phyloP scores from a whole-genome alignment of 2,329 filamentous ascomycete species.

The Verticillium klebahnii region DNA sequence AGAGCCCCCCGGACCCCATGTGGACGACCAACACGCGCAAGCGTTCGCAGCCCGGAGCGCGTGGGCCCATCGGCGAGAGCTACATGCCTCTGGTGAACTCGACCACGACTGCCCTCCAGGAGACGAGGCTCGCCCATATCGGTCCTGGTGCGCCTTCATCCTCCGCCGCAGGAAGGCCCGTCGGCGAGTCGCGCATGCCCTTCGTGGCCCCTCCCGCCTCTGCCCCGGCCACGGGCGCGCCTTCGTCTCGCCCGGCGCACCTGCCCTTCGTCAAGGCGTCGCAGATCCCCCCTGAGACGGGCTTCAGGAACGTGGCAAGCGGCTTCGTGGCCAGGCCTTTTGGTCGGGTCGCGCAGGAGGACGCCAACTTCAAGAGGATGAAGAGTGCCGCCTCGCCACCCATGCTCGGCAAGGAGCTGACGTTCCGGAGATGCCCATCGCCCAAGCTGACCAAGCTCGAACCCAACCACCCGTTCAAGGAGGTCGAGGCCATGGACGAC shows the following conservation, averaged over 20 bases:
- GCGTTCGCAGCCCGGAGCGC: neutral
- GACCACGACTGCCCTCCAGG: conserved; percentile 1
- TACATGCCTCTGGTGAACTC: conserved; percentile 11
- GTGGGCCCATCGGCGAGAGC: conserved; percentile 11
- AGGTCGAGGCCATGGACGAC: conserved; percentile 39
- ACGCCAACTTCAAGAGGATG: conserved; percentile 37
- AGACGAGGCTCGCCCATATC: conserved; percentile 4
- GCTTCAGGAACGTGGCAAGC: conserved; percentile 28
- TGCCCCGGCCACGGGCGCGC: neutral
- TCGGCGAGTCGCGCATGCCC: conserved; percentile 8
- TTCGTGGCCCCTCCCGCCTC: neutral
- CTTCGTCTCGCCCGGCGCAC: neutral
- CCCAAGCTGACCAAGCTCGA: conserved; percentile 83
- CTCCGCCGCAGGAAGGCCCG: conserved; percentile 2
- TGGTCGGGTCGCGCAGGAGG: conserved; percentile 29
- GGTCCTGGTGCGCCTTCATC: neutral
- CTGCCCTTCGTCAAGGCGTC: conserved; percentile 10
- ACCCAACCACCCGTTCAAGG: conserved; percentile 61
- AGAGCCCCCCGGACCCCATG: conserved; percentile 32
- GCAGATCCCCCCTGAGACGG: conserved; percentile 34
- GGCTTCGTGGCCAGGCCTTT: conserved; percentile 40
- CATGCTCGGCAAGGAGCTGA: conserved; percentile 80
- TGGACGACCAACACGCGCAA: conserved; percentile 32
- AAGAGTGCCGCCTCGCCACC: conserved; percentile 64
- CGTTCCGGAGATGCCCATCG: conserved; percentile 76